A percentile compares a stretch with the other conserved stretches of the same genome.
phyloP scores from a whole-genome alignment of 2,329 filamentous ascomycete species.

The Fusarium longipes region DNA sequence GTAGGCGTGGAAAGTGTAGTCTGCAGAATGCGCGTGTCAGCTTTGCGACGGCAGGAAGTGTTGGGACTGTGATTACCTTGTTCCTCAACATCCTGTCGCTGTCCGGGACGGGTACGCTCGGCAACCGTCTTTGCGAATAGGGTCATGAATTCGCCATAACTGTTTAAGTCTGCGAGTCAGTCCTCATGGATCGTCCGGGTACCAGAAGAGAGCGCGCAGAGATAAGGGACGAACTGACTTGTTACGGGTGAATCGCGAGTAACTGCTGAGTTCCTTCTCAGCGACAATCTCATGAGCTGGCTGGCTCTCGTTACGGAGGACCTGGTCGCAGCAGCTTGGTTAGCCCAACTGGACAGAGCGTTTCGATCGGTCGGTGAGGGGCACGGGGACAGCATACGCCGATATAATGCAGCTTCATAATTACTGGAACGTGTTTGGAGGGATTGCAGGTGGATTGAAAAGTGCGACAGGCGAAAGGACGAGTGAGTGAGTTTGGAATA shows the following conservation, averaged over 20 bases:
- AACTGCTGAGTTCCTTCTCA: constrained; percentile 81
- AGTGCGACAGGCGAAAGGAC: not conserved
- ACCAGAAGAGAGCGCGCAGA: not conserved
- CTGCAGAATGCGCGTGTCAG: constrained; percentile 48
- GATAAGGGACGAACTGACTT: constrained; percentile 62
- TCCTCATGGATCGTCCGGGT: constrained; percentile 1
- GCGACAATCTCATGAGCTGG: constrained; percentile 80
- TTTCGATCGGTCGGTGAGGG: constrained; percentile 44
- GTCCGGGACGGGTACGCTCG: constrained; percentile 82
- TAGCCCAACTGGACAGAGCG: constrained; percentile 36
- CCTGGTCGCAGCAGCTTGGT: constrained; percentile 60
- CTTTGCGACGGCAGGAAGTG: not conserved
- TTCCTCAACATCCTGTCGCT: constrained; percentile 87
- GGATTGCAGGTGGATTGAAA: not conserved
- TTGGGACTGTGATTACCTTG: constrained; percentile 63
- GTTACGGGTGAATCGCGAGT: constrained; percentile 81
- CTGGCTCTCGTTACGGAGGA: constrained; percentile 82
- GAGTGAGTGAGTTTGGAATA: not conserved
- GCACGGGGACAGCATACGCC: constrained; percentile 69
- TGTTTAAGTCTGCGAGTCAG: constrained; percentile 38
- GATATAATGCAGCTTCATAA: constrained; percentile 89
- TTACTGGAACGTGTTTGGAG: constrained; percentile 47
- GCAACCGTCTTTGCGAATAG: constrained; percentile 89
- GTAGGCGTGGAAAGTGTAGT: constrained; percentile 83
- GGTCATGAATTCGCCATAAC: constrained; percentile 76